Base-by-base conservation (phyloP, 1,139 yeast genomes). In the Saccharomycopsis hybrid region DNA sequence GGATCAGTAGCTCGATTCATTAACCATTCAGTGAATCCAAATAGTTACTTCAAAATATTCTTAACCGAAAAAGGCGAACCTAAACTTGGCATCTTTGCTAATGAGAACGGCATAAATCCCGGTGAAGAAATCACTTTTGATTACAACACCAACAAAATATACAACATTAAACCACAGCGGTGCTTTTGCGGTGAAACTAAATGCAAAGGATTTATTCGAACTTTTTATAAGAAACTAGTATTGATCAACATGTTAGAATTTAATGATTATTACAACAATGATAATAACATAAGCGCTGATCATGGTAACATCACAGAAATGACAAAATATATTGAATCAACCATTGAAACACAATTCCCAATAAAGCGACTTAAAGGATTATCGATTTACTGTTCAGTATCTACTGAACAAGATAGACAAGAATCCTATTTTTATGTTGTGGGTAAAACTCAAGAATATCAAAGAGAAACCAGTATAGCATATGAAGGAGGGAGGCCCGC, bases 1-100 rank as follows among this genome's bases (percentile, higher is more conserved):
- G 54, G 54, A 1, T 51, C 54, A 29, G 13, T 43, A 25, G 54
- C 52, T 8, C 31, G 52, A 38, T 51, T 44, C 27, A 51, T 51
- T 25, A 51, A 49, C 31, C 54, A 51, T 37, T 46, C 48, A 9
- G 30, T 28, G 5, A 7, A 25, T 18, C 50, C 53, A 18, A 51
- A 49, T 37, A 35, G 50, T 33, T 33, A 41, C 29, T 44, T 49
- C 18, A 36, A 43, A 28, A 40, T 51, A 4, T 51, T 44, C 38
- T 13, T 51, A 8, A 47, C 38, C 24, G 46, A 27, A 5, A 36
- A 46, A 13, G 8, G 13, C 18, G 27, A 32, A 13, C 54, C 54
- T 2, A 38, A 30, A 13, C 33, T 51, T 11, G 52, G 53, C n/a
- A 33, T 51, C 8, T 51, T 49, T 41, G 47, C 46, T 11, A 37